phyloP scores from a whole-genome alignment of 2,329 filamentous ascomycete genomes.

The Colletotrichum lini region DNA sequence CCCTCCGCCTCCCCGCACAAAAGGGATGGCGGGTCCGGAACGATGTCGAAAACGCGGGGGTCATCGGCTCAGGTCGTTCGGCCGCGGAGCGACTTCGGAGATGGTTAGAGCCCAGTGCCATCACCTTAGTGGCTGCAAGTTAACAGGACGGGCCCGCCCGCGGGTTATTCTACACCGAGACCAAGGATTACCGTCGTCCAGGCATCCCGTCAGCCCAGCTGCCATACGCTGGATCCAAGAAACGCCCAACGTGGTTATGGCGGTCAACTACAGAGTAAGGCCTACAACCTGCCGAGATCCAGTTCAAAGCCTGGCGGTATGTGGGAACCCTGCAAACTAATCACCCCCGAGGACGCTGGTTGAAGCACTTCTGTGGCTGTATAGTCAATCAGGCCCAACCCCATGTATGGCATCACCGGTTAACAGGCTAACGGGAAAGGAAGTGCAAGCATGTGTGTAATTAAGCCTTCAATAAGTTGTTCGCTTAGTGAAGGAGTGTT shows the following conservation, averaged over 20 bases:
- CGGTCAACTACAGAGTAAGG: no score
- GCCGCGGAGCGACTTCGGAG: slow-evolving; percentile 16
- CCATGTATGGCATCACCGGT: no score
- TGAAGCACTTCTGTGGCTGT: no score
- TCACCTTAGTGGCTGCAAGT: neutral
- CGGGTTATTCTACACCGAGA: neutral
- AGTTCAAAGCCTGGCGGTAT: no score
- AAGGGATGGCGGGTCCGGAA: slow-evolving; percentile 3
- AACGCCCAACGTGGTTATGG: neutral
- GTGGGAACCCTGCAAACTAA: no score
- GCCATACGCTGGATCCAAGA: neutral
- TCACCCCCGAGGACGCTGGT: no score
- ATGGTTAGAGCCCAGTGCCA: neutral
- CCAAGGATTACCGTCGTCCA: neutral
- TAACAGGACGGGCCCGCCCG: neutral
- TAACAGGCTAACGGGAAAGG: no score
- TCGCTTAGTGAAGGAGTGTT: no score
- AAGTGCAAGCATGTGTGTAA: no score
- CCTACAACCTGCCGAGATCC: no score
- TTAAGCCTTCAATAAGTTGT: no score
- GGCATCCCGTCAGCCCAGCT: neutral
- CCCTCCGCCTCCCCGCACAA: slow-evolving; percentile 1
- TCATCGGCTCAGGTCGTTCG: slow-evolving; percentile 5
- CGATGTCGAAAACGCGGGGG: slow-evolving; percentile 1
- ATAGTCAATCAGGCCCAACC: no score